These are phyloP conservation scores for Ramaria rubella DNA, from an alignment of 768 basidiomycete species.

Conservation along the genomic window DNA sequence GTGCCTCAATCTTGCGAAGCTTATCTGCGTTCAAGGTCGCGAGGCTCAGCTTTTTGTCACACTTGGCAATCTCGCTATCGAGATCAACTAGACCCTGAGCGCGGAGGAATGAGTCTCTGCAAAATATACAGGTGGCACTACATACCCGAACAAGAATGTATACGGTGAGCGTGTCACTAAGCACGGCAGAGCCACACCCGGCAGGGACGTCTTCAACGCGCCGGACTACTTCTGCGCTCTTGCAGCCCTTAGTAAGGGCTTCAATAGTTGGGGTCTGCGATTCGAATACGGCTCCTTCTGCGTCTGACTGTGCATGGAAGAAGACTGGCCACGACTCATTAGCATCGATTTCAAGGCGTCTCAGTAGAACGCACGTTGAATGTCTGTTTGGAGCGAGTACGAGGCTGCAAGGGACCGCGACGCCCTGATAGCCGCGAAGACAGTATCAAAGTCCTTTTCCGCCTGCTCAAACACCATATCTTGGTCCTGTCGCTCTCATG, in stretches of 20 bases:
- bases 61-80: slow-evolving; percentile 80
- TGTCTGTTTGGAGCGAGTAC: slow-evolving; percentile 81
- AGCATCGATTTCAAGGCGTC: slow-evolving; percentile 9
- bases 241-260: slow-evolving; percentile 84
- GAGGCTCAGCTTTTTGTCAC: slow-evolving; percentile 82
- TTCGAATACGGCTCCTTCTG: slow-evolving; percentile 60
- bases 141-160: slow-evolving; percentile 82
- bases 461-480: slow-evolving; percentile 62
- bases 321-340: slow-evolving; percentile 54
- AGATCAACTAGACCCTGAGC: slow-evolving; percentile 83
- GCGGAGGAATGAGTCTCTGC: background rate
- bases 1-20: slow-evolving; percentile 61
- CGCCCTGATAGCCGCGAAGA: slow-evolving; percentile 70
- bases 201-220: slow-evolving; percentile 64
- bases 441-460: slow-evolving; percentile 78
- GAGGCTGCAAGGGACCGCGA: slow-evolving; percentile 83
- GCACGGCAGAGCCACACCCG: slow-evolving; percentile 81
- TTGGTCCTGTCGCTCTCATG: slow-evolving; percentile 40
- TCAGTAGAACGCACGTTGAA: slow-evolving; percentile 75
- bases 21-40: slow-evolving; percentile 67
- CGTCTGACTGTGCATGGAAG: slow-evolving; percentile 59
- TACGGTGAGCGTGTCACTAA: slow-evolving; percentile 67
- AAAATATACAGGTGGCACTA: slow-evolving; percentile 1
- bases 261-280: slow-evolving; percentile 70
- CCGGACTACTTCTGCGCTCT: slow-evolving; percentile 62